A percentile compares a stretch with the other conserved stretches of the same genome.
phyloP scores from a whole-genome alignment of 257 asterid genomes.

The Scutellaria baicalensis region DNA sequence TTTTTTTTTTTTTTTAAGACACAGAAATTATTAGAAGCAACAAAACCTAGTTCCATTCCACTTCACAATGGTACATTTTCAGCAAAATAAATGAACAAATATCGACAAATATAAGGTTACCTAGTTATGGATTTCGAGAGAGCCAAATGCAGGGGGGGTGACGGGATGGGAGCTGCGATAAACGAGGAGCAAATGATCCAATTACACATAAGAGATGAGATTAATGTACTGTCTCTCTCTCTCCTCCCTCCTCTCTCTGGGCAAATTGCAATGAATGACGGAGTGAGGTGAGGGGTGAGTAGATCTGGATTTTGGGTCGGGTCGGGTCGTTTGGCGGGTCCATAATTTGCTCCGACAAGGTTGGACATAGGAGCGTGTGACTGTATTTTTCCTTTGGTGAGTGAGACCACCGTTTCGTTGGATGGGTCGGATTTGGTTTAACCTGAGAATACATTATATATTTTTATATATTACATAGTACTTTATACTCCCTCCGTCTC shows the following conservation, averaged over 20 bases:
- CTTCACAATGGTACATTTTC: background rate
- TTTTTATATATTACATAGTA: too few species aligned
- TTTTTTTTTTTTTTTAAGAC: background rate
- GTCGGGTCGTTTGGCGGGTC: constrained; percentile 22
- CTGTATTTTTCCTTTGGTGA: too few species aligned
- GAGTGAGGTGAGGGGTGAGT: constrained; percentile 10
- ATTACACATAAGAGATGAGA: background rate
- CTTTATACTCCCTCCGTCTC: too few species aligned
- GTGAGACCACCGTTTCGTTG: too few species aligned
- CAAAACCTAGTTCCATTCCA: background rate
- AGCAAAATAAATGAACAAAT: background rate
- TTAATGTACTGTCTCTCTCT: background rate
- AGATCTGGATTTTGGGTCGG: constrained; percentile 26
- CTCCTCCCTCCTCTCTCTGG: background rate
- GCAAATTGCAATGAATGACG: too few species aligned
- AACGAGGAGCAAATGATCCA: background rate
- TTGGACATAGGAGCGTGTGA: constrained; percentile 19
- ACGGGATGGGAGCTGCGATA: too few species aligned
- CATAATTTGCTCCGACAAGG: constrained; percentile 31
- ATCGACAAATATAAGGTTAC: background rate
- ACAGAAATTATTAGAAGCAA: constrained; percentile 1
- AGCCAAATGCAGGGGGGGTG: constrained; percentile 1
- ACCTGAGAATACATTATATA: too few species aligned
- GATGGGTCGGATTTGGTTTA: too few species aligned
- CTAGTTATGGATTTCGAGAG: background rate